Evolutionary conservation across 371 early-diverging fungal genomes (phyloP), one percentile per base, ranked within the genome.

Genomic region (Rozella allomycis): DNA sequence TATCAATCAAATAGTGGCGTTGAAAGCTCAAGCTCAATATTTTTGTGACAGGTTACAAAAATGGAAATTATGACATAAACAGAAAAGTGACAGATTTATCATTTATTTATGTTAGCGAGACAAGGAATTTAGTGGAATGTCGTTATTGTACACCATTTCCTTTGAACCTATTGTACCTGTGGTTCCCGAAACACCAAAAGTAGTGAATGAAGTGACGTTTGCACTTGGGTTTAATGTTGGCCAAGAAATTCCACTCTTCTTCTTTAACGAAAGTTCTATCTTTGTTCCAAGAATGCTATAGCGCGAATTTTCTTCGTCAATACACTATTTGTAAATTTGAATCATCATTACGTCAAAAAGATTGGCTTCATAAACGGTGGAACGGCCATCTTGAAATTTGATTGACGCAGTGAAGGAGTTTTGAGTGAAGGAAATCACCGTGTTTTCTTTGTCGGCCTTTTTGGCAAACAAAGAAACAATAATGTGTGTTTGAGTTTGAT

Each of bases 401-500:
- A 70, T 10, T 17, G 2, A 22, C 10, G 23, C 26, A 17, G 20
- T 12, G 36, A 50, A 42, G 41, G 45, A 42, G 16, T 50, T 42
- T 26, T 42, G 48, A 17, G 40, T 46, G 45, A 88, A 81, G 31
- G 40, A 42, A 20, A 86, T 62, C 30, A 50, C 45, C 20, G 80
- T 73, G 10, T 54, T 46, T 25, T 61, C 60, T 45, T 67, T 70
- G 41, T 72, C 68, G 10, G 63, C 62, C 41, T 86, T 78, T 51
- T 88, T 90, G 10, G 84, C 87, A 57, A 78, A 93, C 31, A 93
- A 59, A 20, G 81, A 76, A 25, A 90, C 50, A 37, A 78, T 78
- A 25, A 90, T 70, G 18, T 61, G 61, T 9, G 65, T 59, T 26
- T 61, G 82, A 11, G 82, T 79, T 46, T 93, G 90, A 50, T 86